Evolutionary conservation across 1,139 yeast genomes (phyloP).

Genomic region (Komagataea norvegica): DNA sequence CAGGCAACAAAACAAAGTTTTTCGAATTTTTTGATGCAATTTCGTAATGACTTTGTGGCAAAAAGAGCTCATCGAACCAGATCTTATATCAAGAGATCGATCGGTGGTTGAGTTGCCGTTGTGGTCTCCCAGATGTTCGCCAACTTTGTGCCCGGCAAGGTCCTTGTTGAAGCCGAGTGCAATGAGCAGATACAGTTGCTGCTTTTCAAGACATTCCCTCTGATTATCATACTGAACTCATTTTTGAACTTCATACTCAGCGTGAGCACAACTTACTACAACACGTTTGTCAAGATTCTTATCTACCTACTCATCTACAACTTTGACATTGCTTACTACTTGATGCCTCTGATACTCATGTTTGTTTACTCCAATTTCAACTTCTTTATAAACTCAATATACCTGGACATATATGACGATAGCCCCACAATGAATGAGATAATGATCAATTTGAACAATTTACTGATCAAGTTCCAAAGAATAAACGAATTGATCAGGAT

Average conservation of each 20-base stretch:
- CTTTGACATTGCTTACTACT: slow-evolving; percentile 8
- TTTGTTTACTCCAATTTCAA: slow-evolving; percentile 10
- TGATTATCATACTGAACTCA: slow-evolving; percentile 35
- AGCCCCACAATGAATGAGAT: slow-evolving; percentile 54
- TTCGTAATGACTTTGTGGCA: too few species aligned
- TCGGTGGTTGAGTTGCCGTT: too few species aligned
- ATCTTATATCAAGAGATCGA: too few species aligned
- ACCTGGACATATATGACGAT: slow-evolving; percentile 9
- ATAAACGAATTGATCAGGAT: slow-evolving; percentile 34
- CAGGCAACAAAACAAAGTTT: too few species aligned
- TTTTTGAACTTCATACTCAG: slow-evolving; percentile 12
- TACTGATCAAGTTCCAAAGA: slow-evolving; percentile 34
- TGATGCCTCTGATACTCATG: slow-evolving; percentile 9
- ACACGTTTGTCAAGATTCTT: slow-evolving; percentile 8
- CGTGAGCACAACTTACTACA: slow-evolving; percentile 8
- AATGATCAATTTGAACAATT: slow-evolving; percentile 44
- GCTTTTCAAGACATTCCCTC: slow-evolving; percentile 42
- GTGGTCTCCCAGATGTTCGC: slow-evolving; percentile 5
- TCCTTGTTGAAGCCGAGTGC: slow-evolving; percentile 4
- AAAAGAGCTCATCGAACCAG: too few species aligned
- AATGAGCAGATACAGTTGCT: slow-evolving; percentile 17
- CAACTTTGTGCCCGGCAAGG: slow-evolving; percentile 4
- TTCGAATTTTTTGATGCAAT: too few species aligned
- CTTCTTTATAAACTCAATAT: slow-evolving; percentile 15
- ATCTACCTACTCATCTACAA: slow-evolving; percentile 13